Percentiles rank a stretch among this genome's conserved stretches.
Conservation (phyloP, 2,329 filamentous ascomycete genomes). For the Neonectria punicea region DNA sequence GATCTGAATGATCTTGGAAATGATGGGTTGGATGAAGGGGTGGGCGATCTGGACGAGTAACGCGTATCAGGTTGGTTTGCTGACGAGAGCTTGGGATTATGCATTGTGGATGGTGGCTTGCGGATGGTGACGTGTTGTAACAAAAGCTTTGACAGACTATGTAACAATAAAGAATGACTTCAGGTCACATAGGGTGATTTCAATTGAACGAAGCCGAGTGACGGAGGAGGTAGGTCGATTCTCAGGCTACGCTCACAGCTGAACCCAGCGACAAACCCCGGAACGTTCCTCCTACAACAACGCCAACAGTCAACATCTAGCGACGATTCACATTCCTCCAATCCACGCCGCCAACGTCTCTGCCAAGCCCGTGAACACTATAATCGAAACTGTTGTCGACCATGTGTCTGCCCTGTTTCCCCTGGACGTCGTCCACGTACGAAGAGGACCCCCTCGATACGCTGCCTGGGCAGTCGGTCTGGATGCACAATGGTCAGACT, state of each 20-base stretch:
- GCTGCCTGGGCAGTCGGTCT: conserved; percentile 54
- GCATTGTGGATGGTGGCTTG: background rate
- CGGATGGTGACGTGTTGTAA: background rate
- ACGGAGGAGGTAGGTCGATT: background rate
- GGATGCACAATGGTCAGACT: conserved; percentile 50
- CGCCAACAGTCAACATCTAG: background rate
- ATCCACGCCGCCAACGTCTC: background rate
- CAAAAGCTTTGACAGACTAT: background rate
- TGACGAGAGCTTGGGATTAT: background rate
- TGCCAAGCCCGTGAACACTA: background rate
- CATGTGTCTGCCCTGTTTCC: conserved; percentile 67
- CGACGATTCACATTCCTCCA: background rate
- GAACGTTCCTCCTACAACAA: conserved; percentile 15
- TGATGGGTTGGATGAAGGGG: background rate
- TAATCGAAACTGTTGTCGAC: background rate
- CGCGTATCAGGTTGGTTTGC: background rate
- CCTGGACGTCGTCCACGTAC: conserved; percentile 61
- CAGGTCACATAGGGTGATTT: background rate
- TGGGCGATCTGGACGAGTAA: background rate
- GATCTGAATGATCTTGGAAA: background rate
- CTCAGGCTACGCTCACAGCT: background rate
- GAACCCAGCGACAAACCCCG: background rate
- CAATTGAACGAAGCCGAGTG: background rate
- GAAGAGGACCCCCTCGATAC: conserved; percentile 53
- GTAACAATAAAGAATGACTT: background rate